phyloP scores from a whole-genome alignment of 306 rosid species.

The Myrica gale region DNA sequence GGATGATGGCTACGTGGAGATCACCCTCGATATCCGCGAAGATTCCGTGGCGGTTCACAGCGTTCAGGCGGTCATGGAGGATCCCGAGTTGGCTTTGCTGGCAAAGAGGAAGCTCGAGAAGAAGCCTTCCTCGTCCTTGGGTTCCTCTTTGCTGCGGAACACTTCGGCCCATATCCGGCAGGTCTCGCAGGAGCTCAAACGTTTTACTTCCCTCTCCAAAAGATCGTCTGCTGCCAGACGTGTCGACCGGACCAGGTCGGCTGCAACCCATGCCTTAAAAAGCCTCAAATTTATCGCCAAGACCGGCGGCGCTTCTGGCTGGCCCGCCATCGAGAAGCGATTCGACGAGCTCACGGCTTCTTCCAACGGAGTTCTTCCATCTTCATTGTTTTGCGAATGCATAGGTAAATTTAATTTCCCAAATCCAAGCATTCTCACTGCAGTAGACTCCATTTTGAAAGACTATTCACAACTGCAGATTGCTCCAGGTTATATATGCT shows the following conservation, averaged over 20 bases:
- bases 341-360: conserved; percentile 44
- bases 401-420: conserved; percentile 33
- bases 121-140: conserved; percentile 44
- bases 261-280: conserved; percentile 50
- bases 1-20: conserved; percentile 45
- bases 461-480: not conserved
- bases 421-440: not conserved
- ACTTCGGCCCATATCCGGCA: conserved; percentile 42
- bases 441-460: not conserved
- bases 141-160: conserved; percentile 34
- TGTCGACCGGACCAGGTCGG: conserved; percentile 47
- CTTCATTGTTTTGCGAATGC: conserved; percentile 56
- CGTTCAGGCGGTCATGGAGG: conserved; percentile 47
- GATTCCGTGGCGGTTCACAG: conserved; percentile 62
- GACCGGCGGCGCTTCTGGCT: conserved; percentile 32
- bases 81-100: conserved; percentile 44
- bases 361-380: conserved; percentile 44
- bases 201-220: conserved; percentile 39
- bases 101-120: conserved; percentile 41
- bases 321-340: conserved; percentile 47
- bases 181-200: conserved; percentile 59
- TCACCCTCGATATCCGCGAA: conserved; percentile 55
- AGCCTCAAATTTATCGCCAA: conserved; percentile 54
- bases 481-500: not conserved
- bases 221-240: conserved; percentile 32